Conservation (phyloP, 805 yeast genomes). For the Ogataea sp. region DNA sequence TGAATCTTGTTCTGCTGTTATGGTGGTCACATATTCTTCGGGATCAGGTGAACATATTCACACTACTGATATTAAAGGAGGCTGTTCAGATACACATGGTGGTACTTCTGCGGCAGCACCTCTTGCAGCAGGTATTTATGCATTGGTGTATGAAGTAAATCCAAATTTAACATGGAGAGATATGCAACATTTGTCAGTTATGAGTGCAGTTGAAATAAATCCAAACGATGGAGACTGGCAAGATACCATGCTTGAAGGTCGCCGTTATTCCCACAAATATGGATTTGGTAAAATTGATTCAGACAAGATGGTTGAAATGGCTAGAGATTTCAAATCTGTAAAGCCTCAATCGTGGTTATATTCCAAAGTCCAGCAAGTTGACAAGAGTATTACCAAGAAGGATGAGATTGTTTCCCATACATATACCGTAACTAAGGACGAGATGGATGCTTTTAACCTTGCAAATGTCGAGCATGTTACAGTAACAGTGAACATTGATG, state of each 20-base stretch:
- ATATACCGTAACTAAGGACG: slow-evolving; percentile 38
- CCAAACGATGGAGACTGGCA: slow-evolving; percentile 69
- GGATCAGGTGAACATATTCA: slow-evolving; percentile 87
- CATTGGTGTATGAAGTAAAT: slow-evolving; percentile 74
- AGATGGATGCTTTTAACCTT: slow-evolving; percentile 48
- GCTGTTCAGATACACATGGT: slow-evolving; percentile 74
- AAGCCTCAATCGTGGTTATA: slow-evolving; percentile 86
- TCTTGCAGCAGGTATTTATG: slow-evolving; percentile 90
- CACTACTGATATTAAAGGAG: slow-evolving; percentile 68
- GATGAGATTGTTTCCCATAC: slow-evolving; percentile 23
- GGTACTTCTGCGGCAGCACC: slow-evolving; percentile 99
- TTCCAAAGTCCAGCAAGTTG: slow-evolving; percentile 32
- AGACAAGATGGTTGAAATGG: slow-evolving; percentile 58
- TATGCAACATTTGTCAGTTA: slow-evolving; percentile 73
- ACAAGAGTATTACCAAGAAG: slow-evolving; percentile 14
- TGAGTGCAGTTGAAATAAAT: slow-evolving; percentile 62
- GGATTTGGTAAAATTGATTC: slow-evolving; percentile 95
- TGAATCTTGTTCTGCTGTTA: slow-evolving; percentile 89
- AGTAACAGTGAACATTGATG: slow-evolving; percentile 62
- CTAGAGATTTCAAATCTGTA: slow-evolving; percentile 73
- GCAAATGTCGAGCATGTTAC: slow-evolving; percentile 80
- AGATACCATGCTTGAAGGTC: slow-evolving; percentile 50
- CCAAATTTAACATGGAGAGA: slow-evolving; percentile 95
- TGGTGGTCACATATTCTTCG: slow-evolving; percentile 89
- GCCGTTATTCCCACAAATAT: slow-evolving; percentile 72